Percentiles rank a stretch among this genome's conserved stretches.
Conservation (phyloP, 345 rosid species). For the Combretum micranthum region DNA sequence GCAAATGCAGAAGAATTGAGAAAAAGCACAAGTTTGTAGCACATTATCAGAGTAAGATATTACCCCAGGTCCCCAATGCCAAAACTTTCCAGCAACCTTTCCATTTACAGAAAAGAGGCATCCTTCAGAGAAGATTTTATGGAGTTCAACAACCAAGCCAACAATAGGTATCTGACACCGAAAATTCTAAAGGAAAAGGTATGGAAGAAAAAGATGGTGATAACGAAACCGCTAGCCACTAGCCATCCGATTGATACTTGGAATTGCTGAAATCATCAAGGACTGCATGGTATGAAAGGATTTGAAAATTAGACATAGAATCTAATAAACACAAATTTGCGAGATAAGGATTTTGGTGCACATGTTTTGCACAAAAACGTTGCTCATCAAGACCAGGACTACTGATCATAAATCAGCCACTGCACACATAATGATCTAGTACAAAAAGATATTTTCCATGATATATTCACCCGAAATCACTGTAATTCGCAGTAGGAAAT, state of each 20-base stretch:
- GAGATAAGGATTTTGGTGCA: no score
- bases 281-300: slow-evolving; percentile 41
- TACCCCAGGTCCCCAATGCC: slow-evolving; percentile 97
- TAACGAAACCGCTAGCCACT: slow-evolving; percentile 39
- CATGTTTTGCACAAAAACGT: no score
- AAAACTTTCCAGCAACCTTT: slow-evolving; percentile 89
- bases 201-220: not conserved
- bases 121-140: slow-evolving; percentile 43
- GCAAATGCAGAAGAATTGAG: not conserved
- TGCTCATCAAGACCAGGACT: no score
- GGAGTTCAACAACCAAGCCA: slow-evolving; percentile 2
- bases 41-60: slow-evolving; percentile 76
- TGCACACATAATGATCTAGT: no score
- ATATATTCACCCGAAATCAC: no score
- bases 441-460: no score
- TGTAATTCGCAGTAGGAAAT: no score
- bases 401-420: no score
- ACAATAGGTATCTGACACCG: not conserved
- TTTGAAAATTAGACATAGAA: not conserved
- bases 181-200: not conserved
- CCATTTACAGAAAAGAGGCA: slow-evolving; percentile 92
- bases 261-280: slow-evolving; percentile 93
- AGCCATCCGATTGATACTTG: slow-evolving; percentile 98
- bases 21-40: not conserved
- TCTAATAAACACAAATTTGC: not conserved